Percentiles rank a stretch among this genome's conserved stretches.
These are phyloP conservation scores for Blumeria graminis DNA, from an alignment of 2,329 filamentous ascomycete genomes.

Conservation along the genomic window DNA sequence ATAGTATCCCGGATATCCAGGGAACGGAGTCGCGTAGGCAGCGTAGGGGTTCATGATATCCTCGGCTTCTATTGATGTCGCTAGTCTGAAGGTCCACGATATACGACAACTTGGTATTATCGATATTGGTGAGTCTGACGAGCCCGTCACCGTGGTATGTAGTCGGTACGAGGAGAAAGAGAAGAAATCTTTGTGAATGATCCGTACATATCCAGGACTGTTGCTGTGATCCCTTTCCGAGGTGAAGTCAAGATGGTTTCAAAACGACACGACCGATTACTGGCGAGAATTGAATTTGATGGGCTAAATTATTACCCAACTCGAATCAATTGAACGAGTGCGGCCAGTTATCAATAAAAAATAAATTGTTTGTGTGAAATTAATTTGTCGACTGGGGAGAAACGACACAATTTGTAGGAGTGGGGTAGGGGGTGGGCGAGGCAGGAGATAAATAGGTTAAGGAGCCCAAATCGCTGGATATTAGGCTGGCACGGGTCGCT, in stretches of 20 bases:
- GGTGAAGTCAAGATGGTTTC: conserved; percentile 7
- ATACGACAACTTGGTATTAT: background rate
- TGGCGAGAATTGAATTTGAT: no score
- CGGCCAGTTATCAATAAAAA: no score
- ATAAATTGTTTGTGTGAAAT: no score
- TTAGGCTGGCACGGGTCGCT: conserved; percentile 6
- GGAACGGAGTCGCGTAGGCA: conserved; percentile 12
- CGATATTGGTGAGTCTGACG: background rate
- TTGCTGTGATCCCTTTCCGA: conserved; percentile 7
- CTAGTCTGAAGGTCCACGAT: background rate
- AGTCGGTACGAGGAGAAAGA: conserved; percentile 16
- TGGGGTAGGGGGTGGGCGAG: no score
- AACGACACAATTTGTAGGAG: no score
- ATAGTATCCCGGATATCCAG: conserved; percentile 12
- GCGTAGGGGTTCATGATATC: conserved; percentile 12
- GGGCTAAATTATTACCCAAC: no score
- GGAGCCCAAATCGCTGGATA: conserved; percentile 6
- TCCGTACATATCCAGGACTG: conserved; percentile 16
- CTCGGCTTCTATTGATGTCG: background rate
- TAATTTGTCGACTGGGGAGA: no score
- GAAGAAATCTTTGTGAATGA: conserved; percentile 15
- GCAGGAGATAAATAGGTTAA: no score
- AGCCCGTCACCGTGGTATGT: conserved; percentile 17
- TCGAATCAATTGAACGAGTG: no score
- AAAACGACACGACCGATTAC: conserved; percentile 4